Evolutionary conservation across 1,284 basidiomycete species (phyloP), one percentile per base, ranked within the genome.

Genomic region (Tilletia indica): DNA sequence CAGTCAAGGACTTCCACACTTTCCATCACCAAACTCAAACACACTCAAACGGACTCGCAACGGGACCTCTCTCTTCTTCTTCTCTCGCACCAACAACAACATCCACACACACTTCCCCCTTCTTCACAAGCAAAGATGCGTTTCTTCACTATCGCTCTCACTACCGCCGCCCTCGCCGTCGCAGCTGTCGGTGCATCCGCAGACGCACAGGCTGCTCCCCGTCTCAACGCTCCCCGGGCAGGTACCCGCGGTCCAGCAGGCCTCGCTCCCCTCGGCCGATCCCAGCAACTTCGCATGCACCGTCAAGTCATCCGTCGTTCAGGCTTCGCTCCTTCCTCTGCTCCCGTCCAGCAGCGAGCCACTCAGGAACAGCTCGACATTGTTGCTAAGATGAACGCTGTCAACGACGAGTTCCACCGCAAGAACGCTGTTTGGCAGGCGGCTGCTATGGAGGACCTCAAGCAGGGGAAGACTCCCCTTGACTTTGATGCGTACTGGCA

Each of bases 371-470:
- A 76, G 64, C 19, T 73, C 58, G 70, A 72, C 34, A 68, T 73
- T 67, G 71, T 72, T 4, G 77, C 74, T 49, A 71, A 68, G 31
- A 73, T 75, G 67, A 75, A 78, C 42, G 42, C 71, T 42, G 71
- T 70, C 71, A 69, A 76, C 71, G 74, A 76, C 63, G 75, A 73
- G 45, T 78, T 76, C 66, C 75, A 74, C 66, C 67, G 67, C n/a
- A 76, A 76, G 75, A 78, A 78, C 64, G 64, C 75, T 14, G 72
- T 74, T 49, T 79, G 79, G 79, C 79, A 80, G 72, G 68, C 73
- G 70, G 77, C 77, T 71, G 76, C 76, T 48, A 73, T 71, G 21
- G 75, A 74, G 68, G 73, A 73, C 39, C 74, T 77, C 19, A 72
- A 70, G n/a, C 25, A 69, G 19, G 79, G 79, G 47, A 68, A 80